Percentiles rank a stretch among this genome's conserved stretches.
These are phyloP conservation scores for Phytophthora parvispora DNA, from an alignment of 352 stramenopile genomes.

Conservation along the genomic window DNA sequence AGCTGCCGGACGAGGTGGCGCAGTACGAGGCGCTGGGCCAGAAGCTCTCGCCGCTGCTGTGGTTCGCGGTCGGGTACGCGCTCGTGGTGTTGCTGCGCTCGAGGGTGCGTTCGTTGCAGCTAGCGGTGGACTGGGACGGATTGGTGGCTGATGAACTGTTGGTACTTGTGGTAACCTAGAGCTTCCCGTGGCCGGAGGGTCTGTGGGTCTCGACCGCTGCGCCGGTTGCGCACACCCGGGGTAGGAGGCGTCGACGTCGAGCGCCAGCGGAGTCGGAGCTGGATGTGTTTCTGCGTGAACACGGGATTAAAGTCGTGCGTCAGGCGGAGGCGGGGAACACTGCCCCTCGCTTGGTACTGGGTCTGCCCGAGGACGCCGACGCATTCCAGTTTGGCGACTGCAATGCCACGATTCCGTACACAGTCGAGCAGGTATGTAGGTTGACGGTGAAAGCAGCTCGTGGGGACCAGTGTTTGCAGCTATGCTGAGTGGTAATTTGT, in stretches of 20 bases:
- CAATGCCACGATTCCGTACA: slow-evolving; percentile 57
- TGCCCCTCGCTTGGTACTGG: slow-evolving; percentile 48
- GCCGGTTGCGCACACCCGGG: not conserved
- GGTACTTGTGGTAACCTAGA: slow-evolving; percentile 23
- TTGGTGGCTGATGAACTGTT: slow-evolving; percentile 2
- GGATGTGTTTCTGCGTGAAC: slow-evolving; percentile 44
- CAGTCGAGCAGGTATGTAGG: slow-evolving; percentile 68
- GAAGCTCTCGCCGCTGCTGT: slow-evolving; percentile 55
- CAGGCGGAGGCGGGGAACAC: slow-evolving; percentile 28
- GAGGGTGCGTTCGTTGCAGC: slow-evolving; percentile 30
- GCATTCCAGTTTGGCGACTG: slow-evolving; percentile 63
- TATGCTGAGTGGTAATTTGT: not conserved
- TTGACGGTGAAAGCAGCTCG: not conserved
- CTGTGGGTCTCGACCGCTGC: slow-evolving; percentile 35
- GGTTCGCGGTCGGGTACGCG: slow-evolving; percentile 65
- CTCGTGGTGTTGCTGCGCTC: slow-evolving; percentile 56
- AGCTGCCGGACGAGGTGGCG: slow-evolving; percentile 16
- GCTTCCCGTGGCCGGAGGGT: slow-evolving; percentile 64
- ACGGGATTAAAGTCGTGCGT: slow-evolving; percentile 49
- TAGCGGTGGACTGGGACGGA: too few relatives aligned
- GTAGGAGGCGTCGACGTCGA: slow-evolving; percentile 15
- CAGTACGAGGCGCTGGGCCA: slow-evolving; percentile 33
- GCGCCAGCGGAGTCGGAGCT: slow-evolving; percentile 31
- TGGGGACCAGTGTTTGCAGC: not conserved
- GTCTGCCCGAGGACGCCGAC: slow-evolving; percentile 46